A percentile compares a stretch with the other conserved stretches of the same genome.
Evolutionary conservation across 2,329 filamentous ascomycete genomes (phyloP).

Genomic region (Sporothrix phasma): DNA sequence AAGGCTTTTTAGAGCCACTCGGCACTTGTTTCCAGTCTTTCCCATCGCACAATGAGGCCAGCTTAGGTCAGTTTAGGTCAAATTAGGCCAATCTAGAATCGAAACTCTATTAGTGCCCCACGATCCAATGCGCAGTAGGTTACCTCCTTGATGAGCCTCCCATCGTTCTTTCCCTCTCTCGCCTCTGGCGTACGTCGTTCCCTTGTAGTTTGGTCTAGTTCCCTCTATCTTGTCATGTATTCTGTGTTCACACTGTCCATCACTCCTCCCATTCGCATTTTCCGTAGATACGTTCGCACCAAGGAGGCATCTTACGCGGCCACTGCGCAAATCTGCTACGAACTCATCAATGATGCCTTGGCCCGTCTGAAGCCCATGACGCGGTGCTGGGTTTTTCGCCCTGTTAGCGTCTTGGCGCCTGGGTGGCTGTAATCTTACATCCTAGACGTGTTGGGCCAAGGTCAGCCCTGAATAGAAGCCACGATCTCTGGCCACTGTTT

Average conservation of each 20-base stretch:
- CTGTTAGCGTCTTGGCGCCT: slow-evolving; percentile 9
- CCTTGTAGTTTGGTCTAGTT: no score
- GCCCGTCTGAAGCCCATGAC: background rate
- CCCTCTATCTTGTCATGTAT: background rate
- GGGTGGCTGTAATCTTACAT: no score
- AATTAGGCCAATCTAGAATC: no score
- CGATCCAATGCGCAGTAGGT: background rate
- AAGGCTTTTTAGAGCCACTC: background rate
- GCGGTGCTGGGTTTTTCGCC: background rate
- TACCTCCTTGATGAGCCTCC: background rate
- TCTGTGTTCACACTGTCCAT: background rate
- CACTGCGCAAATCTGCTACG: background rate
- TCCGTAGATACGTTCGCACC: background rate
- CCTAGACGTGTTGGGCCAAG: no score
- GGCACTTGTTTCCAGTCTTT: background rate
- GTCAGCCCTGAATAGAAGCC: background rate
- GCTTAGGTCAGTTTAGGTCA: background rate
- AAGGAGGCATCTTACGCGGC: background rate
- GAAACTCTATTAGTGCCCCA: background rate
- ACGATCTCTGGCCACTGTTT: background rate
- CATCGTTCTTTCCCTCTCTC: background rate
- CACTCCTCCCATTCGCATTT: background rate
- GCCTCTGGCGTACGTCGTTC: no score
- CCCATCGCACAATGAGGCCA: background rate
- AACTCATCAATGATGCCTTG: background rate